phyloP scores from a whole-genome alignment of 2,329 filamentous ascomycete genomes.

The Calycina marina region DNA sequence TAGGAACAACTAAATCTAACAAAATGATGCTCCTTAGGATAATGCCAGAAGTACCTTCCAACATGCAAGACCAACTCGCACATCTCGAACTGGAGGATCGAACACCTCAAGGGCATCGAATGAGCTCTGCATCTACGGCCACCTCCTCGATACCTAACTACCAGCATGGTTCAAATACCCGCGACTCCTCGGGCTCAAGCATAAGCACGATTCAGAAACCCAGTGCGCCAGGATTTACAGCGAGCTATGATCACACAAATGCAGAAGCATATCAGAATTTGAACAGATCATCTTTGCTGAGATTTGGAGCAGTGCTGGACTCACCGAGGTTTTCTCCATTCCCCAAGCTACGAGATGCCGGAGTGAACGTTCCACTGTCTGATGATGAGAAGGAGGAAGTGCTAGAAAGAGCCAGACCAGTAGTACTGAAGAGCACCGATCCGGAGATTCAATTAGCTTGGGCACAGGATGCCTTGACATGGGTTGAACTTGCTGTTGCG shows the following conservation, averaged over 20 bases:
- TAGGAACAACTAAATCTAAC: background rate
- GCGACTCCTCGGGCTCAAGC: slow-evolving; percentile 2
- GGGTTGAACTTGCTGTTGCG: slow-evolving; percentile 72
- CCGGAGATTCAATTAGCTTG: slow-evolving; percentile 93
- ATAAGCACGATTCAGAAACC: slow-evolving; percentile 5
- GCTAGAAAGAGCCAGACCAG: slow-evolving; percentile 67
- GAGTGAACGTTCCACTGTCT: slow-evolving; percentile 80
- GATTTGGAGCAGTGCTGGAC: slow-evolving; percentile 8
- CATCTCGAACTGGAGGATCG: slow-evolving; percentile 72
- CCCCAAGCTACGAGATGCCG: slow-evolving; percentile 62
- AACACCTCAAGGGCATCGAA: slow-evolving; percentile 25
- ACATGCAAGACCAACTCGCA: slow-evolving; percentile 90
- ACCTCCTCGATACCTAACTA: slow-evolving; percentile 14
- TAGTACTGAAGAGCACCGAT: slow-evolving; percentile 85
- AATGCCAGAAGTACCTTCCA: slow-evolving; percentile 89
- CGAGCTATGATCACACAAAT: slow-evolving; percentile 22
- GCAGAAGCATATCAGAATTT: slow-evolving; percentile 22
- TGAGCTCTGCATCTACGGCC: slow-evolving; percentile 13
- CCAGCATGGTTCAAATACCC: slow-evolving; percentile 8
- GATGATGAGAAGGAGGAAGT: slow-evolving; percentile 90
- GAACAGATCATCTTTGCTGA: slow-evolving; percentile 6
- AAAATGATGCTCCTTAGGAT: slow-evolving; percentile 41
- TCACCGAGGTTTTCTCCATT: slow-evolving; percentile 82
- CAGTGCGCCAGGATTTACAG: slow-evolving; percentile 15
- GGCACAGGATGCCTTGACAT: slow-evolving; percentile 84